These are phyloP conservation scores for Lasiodiplodia citricola DNA, from an alignment of 2,329 filamentous ascomycete genomes.

Conservation along the genomic window DNA sequence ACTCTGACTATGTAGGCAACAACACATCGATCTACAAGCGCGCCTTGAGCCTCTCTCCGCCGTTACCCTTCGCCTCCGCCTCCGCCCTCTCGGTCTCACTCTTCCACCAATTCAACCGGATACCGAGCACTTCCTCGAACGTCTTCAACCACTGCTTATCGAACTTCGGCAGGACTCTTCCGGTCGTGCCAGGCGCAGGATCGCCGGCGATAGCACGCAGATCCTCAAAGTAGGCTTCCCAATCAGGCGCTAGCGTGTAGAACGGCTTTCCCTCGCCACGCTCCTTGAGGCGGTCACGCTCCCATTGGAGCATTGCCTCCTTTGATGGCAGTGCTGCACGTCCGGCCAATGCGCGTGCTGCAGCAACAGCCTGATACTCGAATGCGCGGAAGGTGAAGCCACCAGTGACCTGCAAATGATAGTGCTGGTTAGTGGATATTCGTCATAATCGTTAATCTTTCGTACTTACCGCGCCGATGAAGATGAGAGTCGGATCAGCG, in stretches of 20 bases:
- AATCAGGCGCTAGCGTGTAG: constrained; percentile 30
- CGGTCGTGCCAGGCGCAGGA: constrained; percentile 22
- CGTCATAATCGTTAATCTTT: too few species aligned
- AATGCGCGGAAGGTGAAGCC: constrained; percentile 30
- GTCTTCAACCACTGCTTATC: background rate
- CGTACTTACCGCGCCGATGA: constrained; percentile 23
- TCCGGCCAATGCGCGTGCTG: constrained; percentile 28
- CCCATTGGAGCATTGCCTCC: constrained; percentile 26
- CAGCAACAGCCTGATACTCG: constrained; percentile 32
- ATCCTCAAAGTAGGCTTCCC: constrained; percentile 28
- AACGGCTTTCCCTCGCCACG: constrained; percentile 28
- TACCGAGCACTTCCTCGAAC: background rate
- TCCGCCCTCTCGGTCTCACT: background rate
- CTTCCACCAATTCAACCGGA: background rate
- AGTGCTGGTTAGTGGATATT: too few species aligned
- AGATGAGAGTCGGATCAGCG: constrained; percentile 27
- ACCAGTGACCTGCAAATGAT: constrained; percentile 11
- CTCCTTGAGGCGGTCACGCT: constrained; percentile 23
- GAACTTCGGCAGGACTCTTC: background rate
- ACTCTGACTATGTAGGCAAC: too few species aligned
- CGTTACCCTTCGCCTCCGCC: background rate
- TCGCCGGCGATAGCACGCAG: constrained; percentile 28
- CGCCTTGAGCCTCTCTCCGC: background rate
- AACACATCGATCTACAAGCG: background rate
- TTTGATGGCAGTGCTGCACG: constrained; percentile 27